These are phyloP conservation scores for Hanseniaspora uvarum DNA, from an alignment of 1,139 yeast species.

Conservation along the genomic window DNA sequence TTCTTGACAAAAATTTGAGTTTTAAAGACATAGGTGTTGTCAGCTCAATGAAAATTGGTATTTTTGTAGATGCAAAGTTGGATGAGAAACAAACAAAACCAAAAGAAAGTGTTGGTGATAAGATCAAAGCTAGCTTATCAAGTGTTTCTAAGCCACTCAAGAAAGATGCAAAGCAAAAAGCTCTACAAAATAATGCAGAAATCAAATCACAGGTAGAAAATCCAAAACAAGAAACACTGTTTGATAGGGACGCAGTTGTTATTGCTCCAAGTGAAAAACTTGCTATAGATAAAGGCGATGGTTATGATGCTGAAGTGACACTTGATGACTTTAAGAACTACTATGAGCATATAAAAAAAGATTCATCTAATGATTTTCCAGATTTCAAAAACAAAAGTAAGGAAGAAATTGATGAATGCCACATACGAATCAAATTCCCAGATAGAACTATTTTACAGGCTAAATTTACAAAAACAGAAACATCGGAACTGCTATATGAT, in stretches of 20 bases:
- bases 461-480: constrained; percentile 35
- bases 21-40: constrained; percentile 9
- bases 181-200: neutral
- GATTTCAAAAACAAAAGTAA: constrained; percentile 20
- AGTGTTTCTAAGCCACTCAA: neutral
- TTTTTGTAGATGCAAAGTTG: neutral
- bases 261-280: constrained; percentile 11
- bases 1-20: neutral
- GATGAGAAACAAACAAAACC: neutral
- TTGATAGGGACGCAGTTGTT: constrained; percentile 1
- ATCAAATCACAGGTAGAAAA: neutral
- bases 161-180: neutral
- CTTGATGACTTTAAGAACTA: constrained; percentile 39
- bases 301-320: constrained; percentile 45
- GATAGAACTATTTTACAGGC: constrained; percentile 44
- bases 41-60: constrained; percentile 12
- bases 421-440: constrained; percentile 45
- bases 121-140: neutral
- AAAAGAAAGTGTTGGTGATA: neutral
- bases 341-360: constrained; percentile 32
- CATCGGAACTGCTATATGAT: constrained; percentile 36
- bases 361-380: constrained; percentile 15
- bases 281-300: constrained; percentile 38
- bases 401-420: constrained; percentile 25
- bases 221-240: neutral